Base-by-base conservation (phyloP, 2,329 filamentous ascomycete species). In the Penicillium italicum region DNA sequence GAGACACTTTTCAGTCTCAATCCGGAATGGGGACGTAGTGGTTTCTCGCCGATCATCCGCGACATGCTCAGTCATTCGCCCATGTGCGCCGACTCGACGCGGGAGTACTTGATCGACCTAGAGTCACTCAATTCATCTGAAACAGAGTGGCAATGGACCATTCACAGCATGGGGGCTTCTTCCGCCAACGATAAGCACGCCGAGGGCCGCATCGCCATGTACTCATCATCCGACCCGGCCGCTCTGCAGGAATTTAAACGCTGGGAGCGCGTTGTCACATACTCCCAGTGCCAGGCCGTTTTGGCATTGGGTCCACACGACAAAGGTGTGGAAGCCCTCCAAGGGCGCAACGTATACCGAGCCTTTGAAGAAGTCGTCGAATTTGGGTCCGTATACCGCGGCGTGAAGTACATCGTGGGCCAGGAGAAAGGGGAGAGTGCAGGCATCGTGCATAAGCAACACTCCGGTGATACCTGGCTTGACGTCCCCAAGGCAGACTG, bases 1-100 rank as follows among this genome's bases (percentile, higher is more conserved):
- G 67, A 73, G 30, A 64, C 70, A 0, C 45, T 77, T 0, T 48
- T 58, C 9, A 76, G 66, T 47, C 50, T 79, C 3, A 53, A 60
- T 7, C 60, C 69, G 0, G 66, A 73, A 2, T 66, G 28, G 53
- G 66, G 41, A 30, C 41, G 9, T 10, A 43, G 24, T 43, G 41
- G 41, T 30, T 43, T 10, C 10, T 43, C 41, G 41, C 42, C 42
- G 4, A 20, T 10, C 1, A 7, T 44, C 4, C 42, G 8, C 42
- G 16, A 44, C 5, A 9, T 44, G 6, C 10, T 20, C 26, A 44
- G 26, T 5, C 42, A 44, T 18, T 9, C 42, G 12, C 42, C 42
- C 1, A 10, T 44, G 9, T 44, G 42, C 3, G 26, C 24, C 2
- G 42, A 44, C 42, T 31, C 42, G 42, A 20, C 42, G n/a, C 42